Evolutionary conservation across 2,329 filamentous ascomycete genomes (phyloP).

Genomic region (Diplodia intermedia): DNA sequence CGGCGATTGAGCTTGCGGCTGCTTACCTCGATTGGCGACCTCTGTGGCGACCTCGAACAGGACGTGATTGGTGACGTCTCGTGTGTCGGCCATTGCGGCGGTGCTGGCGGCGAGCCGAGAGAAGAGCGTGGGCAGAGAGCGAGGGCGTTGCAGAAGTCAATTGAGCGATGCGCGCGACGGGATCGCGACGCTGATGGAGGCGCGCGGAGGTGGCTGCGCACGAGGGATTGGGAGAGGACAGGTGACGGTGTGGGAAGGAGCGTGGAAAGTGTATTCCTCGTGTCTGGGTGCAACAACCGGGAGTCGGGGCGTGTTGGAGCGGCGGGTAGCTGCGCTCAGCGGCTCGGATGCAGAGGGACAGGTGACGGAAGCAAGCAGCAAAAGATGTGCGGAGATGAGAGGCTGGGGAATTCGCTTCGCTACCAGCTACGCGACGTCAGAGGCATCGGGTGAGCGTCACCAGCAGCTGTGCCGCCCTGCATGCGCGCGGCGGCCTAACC

Average conservation of each 20-base stretch:
- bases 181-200: not conserved
- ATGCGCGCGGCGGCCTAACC: not conserved
- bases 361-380: not conserved
- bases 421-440: slow-evolving; percentile 31
- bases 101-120: not conserved
- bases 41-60: slow-evolving; percentile 98
- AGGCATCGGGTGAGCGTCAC: slow-evolving; percentile 26
- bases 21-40: slow-evolving; percentile 89
- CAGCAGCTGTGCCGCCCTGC: slow-evolving; percentile 20
- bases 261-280: too few relatives aligned
- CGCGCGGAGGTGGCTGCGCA: slow-evolving; percentile 19
- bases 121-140: not conserved
- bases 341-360: not conserved
- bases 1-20: not conserved
- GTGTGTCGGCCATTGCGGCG: slow-evolving; percentile 24
- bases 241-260: too few relatives aligned
- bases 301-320: not conserved
- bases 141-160: not conserved
- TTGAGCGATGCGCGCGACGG: slow-evolving; percentile 6
- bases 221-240: too few relatives aligned
- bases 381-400: slow-evolving; percentile 15
- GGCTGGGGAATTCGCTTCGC: slow-evolving; percentile 22
- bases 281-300: too few relatives aligned
- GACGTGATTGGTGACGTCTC: slow-evolving; percentile 92
- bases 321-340: not conserved